Base-by-base conservation (phyloP, 192 early-diverging fungal species). In the Funneliformis geosporum region DNA sequence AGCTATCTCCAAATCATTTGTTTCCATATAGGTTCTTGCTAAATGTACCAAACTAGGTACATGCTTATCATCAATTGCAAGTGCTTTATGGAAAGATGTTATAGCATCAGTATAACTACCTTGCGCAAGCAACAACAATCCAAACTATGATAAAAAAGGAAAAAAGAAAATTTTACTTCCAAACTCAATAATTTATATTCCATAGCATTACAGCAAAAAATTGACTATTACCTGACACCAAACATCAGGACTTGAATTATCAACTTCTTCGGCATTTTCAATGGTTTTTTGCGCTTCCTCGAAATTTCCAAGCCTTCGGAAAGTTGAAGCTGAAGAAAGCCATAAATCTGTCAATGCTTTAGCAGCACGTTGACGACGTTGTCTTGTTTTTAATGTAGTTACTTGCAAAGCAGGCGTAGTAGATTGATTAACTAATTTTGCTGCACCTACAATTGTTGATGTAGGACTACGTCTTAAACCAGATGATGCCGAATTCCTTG, bases 231-330 rank as follows among this genome's bases (percentile, higher is more conserved):
- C 82, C 80, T 87, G 86, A 71, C 84, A 86, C 90, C 90, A 91
- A 1, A 90, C 83, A 73, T 86, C 84, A 0, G 89, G 86, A 71
- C 85, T 85, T 10, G 79, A 77, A 27, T 80, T 77, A 75, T 88
- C 85, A 21, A 87, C 77, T 12, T 84, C 79, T 76, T 91, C 88
- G 0, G 90, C 90, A 74, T 87, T 88, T 50, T 84, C 86, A 79
- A 91, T 82, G 12, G 90, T 87, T 39, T 87, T 89, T 38, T 70
- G 38, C 18, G 89, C 88, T 40, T 91, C 89, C 11, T 90, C 89
- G 40, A 88, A 75, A 47, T 85, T 81, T 28, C 82, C 86, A 2
- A 87, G 80, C 11, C 83, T 76, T 42, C 86, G 78, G 75, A 88
- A 92, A 9, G 84, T 81, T 5, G 83, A 75, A 10, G 90, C 89